Evolutionary conservation across 352 stramenopile genomes (phyloP).

Genomic region (Phytophthora vignae): DNA sequence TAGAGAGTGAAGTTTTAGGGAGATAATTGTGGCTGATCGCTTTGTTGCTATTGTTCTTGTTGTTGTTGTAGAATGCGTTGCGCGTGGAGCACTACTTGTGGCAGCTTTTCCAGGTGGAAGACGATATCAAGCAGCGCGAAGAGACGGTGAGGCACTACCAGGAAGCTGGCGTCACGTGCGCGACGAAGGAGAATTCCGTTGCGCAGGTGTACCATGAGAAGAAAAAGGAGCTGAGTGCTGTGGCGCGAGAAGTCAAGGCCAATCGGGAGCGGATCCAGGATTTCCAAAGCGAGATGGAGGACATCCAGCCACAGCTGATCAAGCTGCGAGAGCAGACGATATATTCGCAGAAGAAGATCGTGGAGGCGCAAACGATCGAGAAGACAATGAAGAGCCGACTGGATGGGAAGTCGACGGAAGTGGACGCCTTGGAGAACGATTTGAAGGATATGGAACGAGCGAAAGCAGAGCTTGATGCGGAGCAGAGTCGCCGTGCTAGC

Average conservation of each 20-base stretch:
- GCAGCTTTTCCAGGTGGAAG: slow-evolving; percentile 96
- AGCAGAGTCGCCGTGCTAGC: slow-evolving; percentile 36
- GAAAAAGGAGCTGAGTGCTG: slow-evolving; percentile 70
- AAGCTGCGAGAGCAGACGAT: slow-evolving; percentile 92
- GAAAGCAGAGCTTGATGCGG: slow-evolving; percentile 63
- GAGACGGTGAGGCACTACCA: slow-evolving; percentile 70
- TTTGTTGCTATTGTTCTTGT: slow-evolving; percentile 2
- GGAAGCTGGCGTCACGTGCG: slow-evolving; percentile 49
- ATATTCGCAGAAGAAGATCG: slow-evolving; percentile 73
- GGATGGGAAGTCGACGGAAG: slow-evolving; percentile 87
- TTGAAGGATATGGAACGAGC: slow-evolving; percentile 69
- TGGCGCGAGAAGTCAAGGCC: slow-evolving; percentile 68
- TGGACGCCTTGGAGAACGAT: slow-evolving; percentile 80
- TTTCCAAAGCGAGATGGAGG: slow-evolving; percentile 88
- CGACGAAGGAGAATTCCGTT: slow-evolving; percentile 59
- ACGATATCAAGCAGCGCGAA: slow-evolving; percentile 87
- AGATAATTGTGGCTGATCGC: background rate
- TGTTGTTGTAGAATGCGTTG: slow-evolving; percentile 58
- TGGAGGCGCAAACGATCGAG: slow-evolving; percentile 57
- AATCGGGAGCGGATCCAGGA: slow-evolving; percentile 75
- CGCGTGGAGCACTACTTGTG: slow-evolving; percentile 96
- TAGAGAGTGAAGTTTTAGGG: background rate
- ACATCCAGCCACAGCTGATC: slow-evolving; percentile 77
- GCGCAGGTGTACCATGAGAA: slow-evolving; percentile 66
- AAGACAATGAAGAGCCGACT: slow-evolving; percentile 77